Conservation (phyloP, 1,284 basidiomycete genomes). For the Cutaneotrichosporon sp. region DNA sequence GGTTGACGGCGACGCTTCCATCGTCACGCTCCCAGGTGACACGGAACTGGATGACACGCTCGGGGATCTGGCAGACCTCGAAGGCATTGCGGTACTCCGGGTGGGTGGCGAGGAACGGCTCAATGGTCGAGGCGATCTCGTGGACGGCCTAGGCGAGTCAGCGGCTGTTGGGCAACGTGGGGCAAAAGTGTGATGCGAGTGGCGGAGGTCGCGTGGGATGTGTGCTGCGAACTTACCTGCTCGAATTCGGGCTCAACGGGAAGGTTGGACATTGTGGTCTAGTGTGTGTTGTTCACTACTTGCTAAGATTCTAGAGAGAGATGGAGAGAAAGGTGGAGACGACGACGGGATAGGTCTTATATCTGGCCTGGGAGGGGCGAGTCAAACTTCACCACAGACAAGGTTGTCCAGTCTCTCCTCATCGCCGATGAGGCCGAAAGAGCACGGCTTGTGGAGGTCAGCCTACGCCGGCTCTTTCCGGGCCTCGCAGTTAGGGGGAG, state of each 20-base stretch:
- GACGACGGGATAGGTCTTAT: neutral
- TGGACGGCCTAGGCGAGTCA: slow-evolving; percentile 52
- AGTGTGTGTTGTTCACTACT: neutral
- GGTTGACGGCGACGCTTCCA: slow-evolving; percentile 64
- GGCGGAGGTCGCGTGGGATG: neutral
- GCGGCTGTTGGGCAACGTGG: neutral
- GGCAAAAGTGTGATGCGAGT: neutral
- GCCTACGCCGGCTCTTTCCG: neutral
- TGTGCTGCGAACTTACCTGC: slow-evolving; percentile 46
- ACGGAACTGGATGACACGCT: slow-evolving; percentile 71
- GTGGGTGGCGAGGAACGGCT: slow-evolving; percentile 63
- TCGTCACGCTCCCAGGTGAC: slow-evolving; percentile 76
- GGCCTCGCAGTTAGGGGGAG: neutral
- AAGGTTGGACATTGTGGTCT: slow-evolving; percentile 45
- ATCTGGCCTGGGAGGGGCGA: slow-evolving; percentile 5
- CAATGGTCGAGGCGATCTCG: slow-evolving; percentile 64
- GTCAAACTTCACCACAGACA: neutral
- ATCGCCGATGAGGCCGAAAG: slow-evolving; percentile 2
- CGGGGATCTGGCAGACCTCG: slow-evolving; percentile 64
- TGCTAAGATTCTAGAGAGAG: neutral
- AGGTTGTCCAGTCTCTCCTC: neutral
- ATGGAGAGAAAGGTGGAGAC: slow-evolving; percentile 2
- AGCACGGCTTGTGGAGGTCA: neutral
- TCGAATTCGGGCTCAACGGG: slow-evolving; percentile 57
- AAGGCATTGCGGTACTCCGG: slow-evolving; percentile 69